phyloP scores from a whole-genome alignment of 176 grass and related monocot species.

The Bromus sterilis region DNA sequence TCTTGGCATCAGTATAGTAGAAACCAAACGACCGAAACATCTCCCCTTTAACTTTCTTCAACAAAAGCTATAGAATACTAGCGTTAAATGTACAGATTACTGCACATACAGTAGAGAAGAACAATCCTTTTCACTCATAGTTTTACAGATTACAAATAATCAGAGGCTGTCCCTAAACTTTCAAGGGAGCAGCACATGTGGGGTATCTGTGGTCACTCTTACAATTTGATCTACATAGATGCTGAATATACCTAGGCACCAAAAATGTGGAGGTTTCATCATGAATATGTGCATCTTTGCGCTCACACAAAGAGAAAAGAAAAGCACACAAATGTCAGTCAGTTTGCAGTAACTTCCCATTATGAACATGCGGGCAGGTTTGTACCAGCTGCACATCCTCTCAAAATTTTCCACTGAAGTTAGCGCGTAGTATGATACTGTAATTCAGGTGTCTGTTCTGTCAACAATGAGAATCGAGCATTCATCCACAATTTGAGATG shows the following conservation, averaged over 20 bases:
- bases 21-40: background rate
- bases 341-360: background rate
- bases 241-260: conserved; percentile 11
- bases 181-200: conserved; percentile 29
- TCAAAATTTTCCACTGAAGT: background rate
- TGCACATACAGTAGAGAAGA: conserved; percentile 15
- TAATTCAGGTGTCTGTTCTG: background rate
- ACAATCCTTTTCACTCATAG: background rate
- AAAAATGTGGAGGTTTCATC: conserved; percentile 26
- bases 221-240: conserved; percentile 15
- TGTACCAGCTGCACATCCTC: background rate
- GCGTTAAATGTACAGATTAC: background rate
- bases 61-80: background rate
- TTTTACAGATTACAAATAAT: conserved; percentile 24
- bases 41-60: background rate
- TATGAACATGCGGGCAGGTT: conserved; percentile 22
- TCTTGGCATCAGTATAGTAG: background rate
- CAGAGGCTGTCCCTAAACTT: conserved; percentile 10
- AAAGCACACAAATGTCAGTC: background rate
- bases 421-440: conserved; percentile 3
- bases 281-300: conserved; percentile 20
- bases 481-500: background rate
- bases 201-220: conserved; percentile 19
- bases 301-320: background rate
- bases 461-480: background rate